Percentiles rank a stretch among this genome's conserved stretches.
phyloP scores from a whole-genome alignment of 2,329 filamentous ascomycete genomes.

The Cercospora sesami region DNA sequence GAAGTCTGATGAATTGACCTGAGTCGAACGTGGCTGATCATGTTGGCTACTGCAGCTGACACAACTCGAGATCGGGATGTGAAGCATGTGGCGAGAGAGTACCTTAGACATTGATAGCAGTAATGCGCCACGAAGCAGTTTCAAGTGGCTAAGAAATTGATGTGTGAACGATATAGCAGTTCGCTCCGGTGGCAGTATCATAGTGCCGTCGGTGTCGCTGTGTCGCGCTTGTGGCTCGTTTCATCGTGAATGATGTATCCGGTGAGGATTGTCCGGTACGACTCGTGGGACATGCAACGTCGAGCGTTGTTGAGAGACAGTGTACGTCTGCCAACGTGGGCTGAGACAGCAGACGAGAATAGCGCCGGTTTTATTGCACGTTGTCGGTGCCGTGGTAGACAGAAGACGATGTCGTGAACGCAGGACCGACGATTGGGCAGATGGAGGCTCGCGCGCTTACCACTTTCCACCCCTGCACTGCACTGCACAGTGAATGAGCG shows the following conservation, averaged over 20 bases:
- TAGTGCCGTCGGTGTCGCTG: not conserved
- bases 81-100: conserved; percentile 3
- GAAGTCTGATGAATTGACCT: not conserved
- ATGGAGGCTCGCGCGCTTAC: not conserved
- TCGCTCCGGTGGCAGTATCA: not conserved
- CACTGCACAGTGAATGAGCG: not conserved
- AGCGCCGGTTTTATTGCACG: not conserved
- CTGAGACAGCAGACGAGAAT: not conserved
- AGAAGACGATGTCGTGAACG: not conserved
- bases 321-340: not conserved
- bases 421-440: too few species aligned
- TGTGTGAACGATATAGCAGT: not conserved
- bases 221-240: conserved; percentile 2
- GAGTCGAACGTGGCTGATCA: not conserved
- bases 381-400: conserved; percentile 7
- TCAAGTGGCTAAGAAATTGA: not conserved
- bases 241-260: not conserved
- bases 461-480: not conserved
- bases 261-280: not conserved
- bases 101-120: not conserved
- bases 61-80: not conserved
- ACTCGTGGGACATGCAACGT: not conserved
- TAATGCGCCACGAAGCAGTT: not conserved
- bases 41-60: not conserved
- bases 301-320: not conserved